Conservation (phyloP, 768 basidiomycete genomes). For the Boletellus emodensis region DNA sequence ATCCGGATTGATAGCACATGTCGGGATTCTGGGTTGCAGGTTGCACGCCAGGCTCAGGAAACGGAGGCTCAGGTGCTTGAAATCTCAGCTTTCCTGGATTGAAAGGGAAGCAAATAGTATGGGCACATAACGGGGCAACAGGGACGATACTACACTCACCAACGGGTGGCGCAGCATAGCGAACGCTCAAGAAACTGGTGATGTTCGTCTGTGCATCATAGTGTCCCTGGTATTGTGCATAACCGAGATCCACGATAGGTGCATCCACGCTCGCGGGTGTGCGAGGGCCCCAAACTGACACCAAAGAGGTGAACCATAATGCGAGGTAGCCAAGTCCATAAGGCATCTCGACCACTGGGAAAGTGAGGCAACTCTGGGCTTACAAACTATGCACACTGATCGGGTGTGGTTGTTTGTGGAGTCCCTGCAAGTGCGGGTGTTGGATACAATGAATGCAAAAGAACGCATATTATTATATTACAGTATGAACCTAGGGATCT, state of each 20-base stretch:
- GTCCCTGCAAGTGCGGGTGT: too few relatives aligned
- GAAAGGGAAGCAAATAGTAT: not conserved
- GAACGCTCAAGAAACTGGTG: conserved; percentile 27
- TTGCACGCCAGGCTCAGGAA: conserved; percentile 16
- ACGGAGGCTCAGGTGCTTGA: conserved; percentile 28
- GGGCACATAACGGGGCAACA: too few relatives aligned
- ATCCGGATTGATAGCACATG: conserved; percentile 22
- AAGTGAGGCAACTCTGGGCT: too few relatives aligned
- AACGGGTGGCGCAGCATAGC: conserved; percentile 48
- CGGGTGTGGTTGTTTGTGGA: too few relatives aligned
- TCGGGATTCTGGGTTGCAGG: conserved; percentile 23
- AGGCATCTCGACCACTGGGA: not conserved
- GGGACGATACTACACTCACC: conserved; percentile 26
- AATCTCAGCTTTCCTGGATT: conserved; percentile 24
- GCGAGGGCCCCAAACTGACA: not conserved
- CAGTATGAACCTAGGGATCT: too few relatives aligned
- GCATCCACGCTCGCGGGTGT: not conserved
- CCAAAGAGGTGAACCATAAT: not conserved
- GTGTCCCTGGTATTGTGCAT: conserved; percentile 29
- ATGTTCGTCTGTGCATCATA: conserved; percentile 18
- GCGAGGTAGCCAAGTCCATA: not conserved
- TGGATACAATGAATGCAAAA: too few relatives aligned
- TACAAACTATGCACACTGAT: too few relatives aligned
- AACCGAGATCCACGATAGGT: conserved; percentile 26
- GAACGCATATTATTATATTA: too few relatives aligned